Base-by-base conservation (phyloP, 1,284 basidiomycete species). In the Ceratobasidium sp. region DNA sequence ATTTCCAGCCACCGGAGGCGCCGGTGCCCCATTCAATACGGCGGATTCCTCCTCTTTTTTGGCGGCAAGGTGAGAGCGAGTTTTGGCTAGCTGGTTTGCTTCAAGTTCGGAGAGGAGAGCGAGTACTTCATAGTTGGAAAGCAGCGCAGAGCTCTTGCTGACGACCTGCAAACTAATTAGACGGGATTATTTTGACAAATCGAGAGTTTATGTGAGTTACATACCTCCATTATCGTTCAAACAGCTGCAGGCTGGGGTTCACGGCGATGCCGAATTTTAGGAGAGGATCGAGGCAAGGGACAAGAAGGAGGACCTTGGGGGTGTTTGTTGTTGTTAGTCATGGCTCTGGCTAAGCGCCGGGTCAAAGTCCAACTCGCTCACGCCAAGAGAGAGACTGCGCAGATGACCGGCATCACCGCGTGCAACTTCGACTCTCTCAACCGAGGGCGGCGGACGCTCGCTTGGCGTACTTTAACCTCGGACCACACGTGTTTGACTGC, bases 61-160 rank as follows among this genome's bases (percentile, higher is more conserved):
- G 60, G 91, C 84, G 59, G 88, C 59, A 85, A 3, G 89, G 77
- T 8, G 89, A 3, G 87, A 84, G 76, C 89, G 89, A 41, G 88
- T 85, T 45, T 87, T 85, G 0, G 86, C 83, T 50, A 93, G 81
- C 77, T 92, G 87, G 75, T 93, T 89, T 28, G 82, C 85, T 79
- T 95, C 92, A 60, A 93, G 88, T 70, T 91, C 88, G 52, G 88
- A 86, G 71, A 97, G 88, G 72, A 96, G 87, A 21, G 85, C 79
- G 50, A 97, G 84, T 74, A 97, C 94, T 81, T 98, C 96, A 78
- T 86, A 89, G 82, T 96, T 95, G 50, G 92, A 90, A 12, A 96
- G 85, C 71, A 96, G 87, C 9, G 92, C 92, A 4, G 93, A 86
- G 46, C 92, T 87, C 21, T 89, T 81, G 75, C 91, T 90, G 72